phyloP scores from a whole-genome alignment of 768 basidiomycete species.

The Mycena crocata region DNA sequence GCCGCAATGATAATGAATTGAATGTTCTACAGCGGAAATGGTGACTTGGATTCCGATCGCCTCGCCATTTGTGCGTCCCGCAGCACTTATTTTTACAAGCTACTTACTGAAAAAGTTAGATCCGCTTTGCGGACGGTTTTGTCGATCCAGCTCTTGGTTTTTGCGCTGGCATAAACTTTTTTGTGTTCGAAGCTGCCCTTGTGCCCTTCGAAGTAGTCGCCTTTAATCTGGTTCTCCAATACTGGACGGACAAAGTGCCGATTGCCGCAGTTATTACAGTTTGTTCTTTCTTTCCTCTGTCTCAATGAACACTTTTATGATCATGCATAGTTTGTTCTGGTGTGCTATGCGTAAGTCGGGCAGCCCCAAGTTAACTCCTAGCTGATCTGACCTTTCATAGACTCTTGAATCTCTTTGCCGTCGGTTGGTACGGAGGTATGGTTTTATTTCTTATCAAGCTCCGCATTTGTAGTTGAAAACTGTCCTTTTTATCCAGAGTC shows the following conservation, averaged over 20 bases:
- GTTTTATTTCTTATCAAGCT: background rate
- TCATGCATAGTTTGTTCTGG: slow-evolving; percentile 46
- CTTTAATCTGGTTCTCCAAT: slow-evolving; percentile 63
- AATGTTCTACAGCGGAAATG: slow-evolving; percentile 73
- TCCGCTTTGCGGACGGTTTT: slow-evolving; percentile 70
- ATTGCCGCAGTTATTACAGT: slow-evolving; percentile 54
- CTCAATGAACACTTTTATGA: background rate
- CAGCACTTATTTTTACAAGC: background rate
- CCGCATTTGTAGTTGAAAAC: background rate
- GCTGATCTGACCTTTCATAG: slow-evolving; percentile 37
- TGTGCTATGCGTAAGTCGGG: slow-evolving; percentile 52
- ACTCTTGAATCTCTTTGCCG: slow-evolving; percentile 59
- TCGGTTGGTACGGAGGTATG: slow-evolving; percentile 61
- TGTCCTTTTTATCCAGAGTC: slow-evolving; percentile 50
- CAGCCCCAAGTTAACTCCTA: background rate
- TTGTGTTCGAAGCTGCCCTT: slow-evolving; percentile 59
- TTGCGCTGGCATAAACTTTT: slow-evolving; percentile 68
- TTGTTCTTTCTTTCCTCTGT: background rate
- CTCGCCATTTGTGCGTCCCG: slow-evolving; percentile 70
- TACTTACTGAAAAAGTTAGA: slow-evolving; percentile 38
- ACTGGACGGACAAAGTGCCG: slow-evolving; percentile 66
- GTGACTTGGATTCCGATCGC: slow-evolving; percentile 85
- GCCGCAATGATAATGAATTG: slow-evolving; percentile 31
- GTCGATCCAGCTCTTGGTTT: slow-evolving; percentile 70
- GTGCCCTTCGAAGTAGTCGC: slow-evolving; percentile 66